Conservation (phyloP, 208 protist genomes). For the Acanthamoeba sp. region DNA sequence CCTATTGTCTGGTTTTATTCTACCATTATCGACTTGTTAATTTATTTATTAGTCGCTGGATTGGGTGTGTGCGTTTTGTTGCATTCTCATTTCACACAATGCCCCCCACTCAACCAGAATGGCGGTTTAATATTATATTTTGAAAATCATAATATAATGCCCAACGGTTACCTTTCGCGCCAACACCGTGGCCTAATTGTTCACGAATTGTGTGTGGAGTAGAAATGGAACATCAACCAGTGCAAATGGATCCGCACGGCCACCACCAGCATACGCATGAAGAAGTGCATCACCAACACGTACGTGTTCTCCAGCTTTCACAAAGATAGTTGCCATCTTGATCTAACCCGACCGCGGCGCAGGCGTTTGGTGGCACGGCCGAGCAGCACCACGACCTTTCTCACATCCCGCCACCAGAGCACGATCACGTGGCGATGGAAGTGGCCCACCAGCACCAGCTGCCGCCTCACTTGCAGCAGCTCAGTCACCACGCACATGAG, state of each 20-base stretch:
- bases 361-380: background rate
- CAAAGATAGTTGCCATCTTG: too few relatives aligned
- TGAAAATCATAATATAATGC: too few relatives aligned
- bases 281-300: constrained; percentile 22
- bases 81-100: too few relatives aligned
- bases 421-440: background rate
- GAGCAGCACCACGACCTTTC: background rate
- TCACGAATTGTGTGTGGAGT: background rate
- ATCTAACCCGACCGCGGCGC: too few relatives aligned
- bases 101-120: too few relatives aligned
- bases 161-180: too few relatives aligned
- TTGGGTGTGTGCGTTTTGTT: too few relatives aligned
- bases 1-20: constrained; percentile 1
- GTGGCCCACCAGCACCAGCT: constrained; percentile 3
- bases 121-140: too few relatives aligned
- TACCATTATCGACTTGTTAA: background rate
- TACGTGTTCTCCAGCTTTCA: background rate
- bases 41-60: too few relatives aligned
- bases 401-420: background rate
- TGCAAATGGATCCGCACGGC: background rate
- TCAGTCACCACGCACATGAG: background rate
- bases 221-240: constrained; percentile 8
- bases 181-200: background rate
- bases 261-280: background rate
- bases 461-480: background rate